Base-by-base conservation (phyloP, 2,329 filamentous ascomycete genomes). In the Fusarium sp. region DNA sequence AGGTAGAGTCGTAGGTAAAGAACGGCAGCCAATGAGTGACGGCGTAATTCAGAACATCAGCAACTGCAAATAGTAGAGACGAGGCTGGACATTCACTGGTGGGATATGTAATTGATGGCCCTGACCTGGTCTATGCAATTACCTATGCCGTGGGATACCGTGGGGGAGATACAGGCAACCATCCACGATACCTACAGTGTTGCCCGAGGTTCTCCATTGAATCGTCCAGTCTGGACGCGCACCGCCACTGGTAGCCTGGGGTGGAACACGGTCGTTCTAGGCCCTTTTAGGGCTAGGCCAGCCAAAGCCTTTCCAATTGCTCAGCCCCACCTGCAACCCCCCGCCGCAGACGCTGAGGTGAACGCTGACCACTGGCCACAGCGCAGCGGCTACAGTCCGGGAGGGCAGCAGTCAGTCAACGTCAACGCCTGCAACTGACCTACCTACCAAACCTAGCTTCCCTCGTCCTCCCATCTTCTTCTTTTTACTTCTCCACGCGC, bases 181-280 rank as follows among this genome's bases (percentile, higher is more conserved):
- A 13, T 13, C 42, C 42, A 46, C 42, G 23, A 49, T 49, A 49
- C 18, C 34, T 31, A 34, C 18, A 14, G 42, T 29, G 50, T 10
- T 20, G 27, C 13, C 33, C 33, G 33, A 34, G 13, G 6, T 18
- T 42, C 20, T 13, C 18, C 18, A 20, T 20, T 20, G 18, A 42
- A 42, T 42, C 38, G 23, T 27, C 23, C 34, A 42, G 34, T 34
- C 31, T 34, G 58, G 69, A 70, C 69, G 69, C 66, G 69, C 60
- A 62, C 42, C 40, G 60, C 69, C 51, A 70, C 62, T 71, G 54
- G 62, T 23, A 58, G 69, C 69, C 64, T 68, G 55, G 61, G 50
- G 67, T 66, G 67, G 67, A 44, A 63, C 54, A 46, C 51, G 56
- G 13, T 10, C 3, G 27, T 38, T n/a, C 68, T 69, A 71, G 49